Base-by-base conservation (phyloP, 2,329 filamentous ascomycete species). In the Aureobasidium sp. region DNA sequence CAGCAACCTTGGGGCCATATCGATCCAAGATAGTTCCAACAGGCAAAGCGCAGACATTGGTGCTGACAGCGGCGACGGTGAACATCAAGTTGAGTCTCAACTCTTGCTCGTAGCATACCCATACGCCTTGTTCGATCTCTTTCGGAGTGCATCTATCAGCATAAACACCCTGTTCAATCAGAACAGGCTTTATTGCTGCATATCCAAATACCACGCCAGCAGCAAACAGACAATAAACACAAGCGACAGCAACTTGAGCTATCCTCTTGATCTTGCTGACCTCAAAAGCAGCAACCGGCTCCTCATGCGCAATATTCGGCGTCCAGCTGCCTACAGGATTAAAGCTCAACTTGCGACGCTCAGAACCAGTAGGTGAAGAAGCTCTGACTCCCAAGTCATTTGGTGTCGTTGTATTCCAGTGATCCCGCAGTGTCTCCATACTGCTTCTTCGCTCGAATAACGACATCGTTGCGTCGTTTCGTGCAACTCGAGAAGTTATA, bases 21-120 rank as follows among this genome's bases (percentile, higher is more conserved):
- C 85, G 81, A 74, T 96, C 92, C 27, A 96, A 82, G 48, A 96
- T 87, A 3, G 90, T 89, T 49, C 92, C 92, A 11, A 96, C 85
- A 2, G 91, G 90, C 7, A 96, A 80, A 13, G 92, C 91, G 44
- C 86, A 90, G 13, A 96, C 88, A 69, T 96, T 96, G 42, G 91
- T 95, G 7, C 84, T 88, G 10, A 96, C 91, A 14, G 91, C 91
- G 13, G 91, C 91, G 44, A 91, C 82, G 6, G 91, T 95, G 78
- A 96, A 96, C 89, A 96, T 96, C 66, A 96, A 78, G 72, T 96
- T 96, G 61, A 96, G 81, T 63, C 79, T 72, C 60, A 84, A 71
- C 66, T 83, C 82, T 68, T 86, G 84, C 63, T 79, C 77, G 64
- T 81, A 82, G 69, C 84, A 87, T 21, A 83, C 77, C 61, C 77